Conservation (phyloP, 345 rosid species). For the Pistacia atlantica region DNA sequence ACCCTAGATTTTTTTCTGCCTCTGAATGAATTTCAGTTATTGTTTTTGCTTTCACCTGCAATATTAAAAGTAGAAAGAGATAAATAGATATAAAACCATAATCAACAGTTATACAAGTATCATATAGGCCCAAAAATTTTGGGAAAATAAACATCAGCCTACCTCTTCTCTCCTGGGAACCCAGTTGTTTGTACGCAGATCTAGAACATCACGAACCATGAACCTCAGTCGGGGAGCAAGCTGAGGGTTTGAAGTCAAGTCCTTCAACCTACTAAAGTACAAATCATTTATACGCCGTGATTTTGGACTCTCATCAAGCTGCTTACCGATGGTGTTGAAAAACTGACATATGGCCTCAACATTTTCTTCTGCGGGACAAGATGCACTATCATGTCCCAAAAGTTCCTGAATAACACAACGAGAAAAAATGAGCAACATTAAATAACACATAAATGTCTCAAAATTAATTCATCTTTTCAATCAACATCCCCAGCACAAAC, state of each 20-base stretch:
- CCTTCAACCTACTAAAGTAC: constrained; percentile 69
- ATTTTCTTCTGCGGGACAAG: constrained; percentile 84
- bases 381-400: constrained; percentile 59
- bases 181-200: constrained; percentile 79
- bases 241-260: constrained; percentile 58
- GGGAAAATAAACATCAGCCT: neutral
- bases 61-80: constrained; percentile 16
- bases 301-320: constrained; percentile 75
- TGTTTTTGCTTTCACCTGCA: constrained; percentile 89
- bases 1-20: constrained; percentile 85
- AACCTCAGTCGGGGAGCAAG: constrained; percentile 71
- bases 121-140: neutral
- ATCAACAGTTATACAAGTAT: neutral
- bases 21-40: constrained; percentile 92
- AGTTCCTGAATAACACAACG: constrained; percentile 61
- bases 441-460: neutral
- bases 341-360: constrained; percentile 93
- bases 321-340: constrained; percentile 84
- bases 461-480: neutral
- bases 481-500: constrained; percentile 30
- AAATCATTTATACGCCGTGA: constrained; percentile 67
- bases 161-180: constrained; percentile 98
- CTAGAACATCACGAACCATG: constrained; percentile 85
- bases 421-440: constrained; percentile 3
- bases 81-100: neutral